Evolutionary conservation across 2,329 filamentous ascomycete genomes (phyloP), one percentile per base, ranked within the genome.

Genomic region (Aplosporella prunicola): DNA sequence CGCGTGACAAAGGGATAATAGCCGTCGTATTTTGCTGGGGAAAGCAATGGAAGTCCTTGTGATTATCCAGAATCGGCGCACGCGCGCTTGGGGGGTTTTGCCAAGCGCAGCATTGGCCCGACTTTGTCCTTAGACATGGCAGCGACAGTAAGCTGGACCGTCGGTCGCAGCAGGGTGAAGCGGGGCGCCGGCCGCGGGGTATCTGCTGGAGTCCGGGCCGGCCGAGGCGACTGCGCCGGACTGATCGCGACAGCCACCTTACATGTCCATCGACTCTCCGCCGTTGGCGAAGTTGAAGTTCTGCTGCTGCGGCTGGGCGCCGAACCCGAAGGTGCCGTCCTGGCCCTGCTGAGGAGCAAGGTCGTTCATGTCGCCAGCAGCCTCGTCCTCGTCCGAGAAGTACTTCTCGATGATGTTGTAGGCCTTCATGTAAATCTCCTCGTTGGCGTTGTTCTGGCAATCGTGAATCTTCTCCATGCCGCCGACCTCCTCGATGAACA

Each of bases 371-470:
- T 88, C 87, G 45, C 63, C 71, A 31, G 66, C 76, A 45, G 74
- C 75, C 58, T 93, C 91, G 39, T 96, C 91, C 50, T 98, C 91
- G 55, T 98, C 91, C 0, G 88, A 95, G 71, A 98, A 98, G 76
- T 98, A 98, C 72, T 95, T 95, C 74, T 98, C 91, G 50, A 98
- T 98, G 66, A 98, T 98, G 75, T 93, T 96, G 75, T 96, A 98
- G 0, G 91, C 91, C 78, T 98, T 98, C 89, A 98, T 96, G 74
- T 98, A 98, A 52, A 98, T 98, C 68, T 98, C 91, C 68, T 98
- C 91, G 67, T 98, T 98, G 70, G 89, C 89, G 56, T 98, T 98
- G 71, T 93, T 95, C 72, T 98, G 91, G 76, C 91, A 96, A 53
- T 96, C 89, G 68, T 98, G 91, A 51, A 98, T 96, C 80, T 96